Conservation (phyloP, 352 stramenopile genomes). For the Globisporangium parvum region DNA sequence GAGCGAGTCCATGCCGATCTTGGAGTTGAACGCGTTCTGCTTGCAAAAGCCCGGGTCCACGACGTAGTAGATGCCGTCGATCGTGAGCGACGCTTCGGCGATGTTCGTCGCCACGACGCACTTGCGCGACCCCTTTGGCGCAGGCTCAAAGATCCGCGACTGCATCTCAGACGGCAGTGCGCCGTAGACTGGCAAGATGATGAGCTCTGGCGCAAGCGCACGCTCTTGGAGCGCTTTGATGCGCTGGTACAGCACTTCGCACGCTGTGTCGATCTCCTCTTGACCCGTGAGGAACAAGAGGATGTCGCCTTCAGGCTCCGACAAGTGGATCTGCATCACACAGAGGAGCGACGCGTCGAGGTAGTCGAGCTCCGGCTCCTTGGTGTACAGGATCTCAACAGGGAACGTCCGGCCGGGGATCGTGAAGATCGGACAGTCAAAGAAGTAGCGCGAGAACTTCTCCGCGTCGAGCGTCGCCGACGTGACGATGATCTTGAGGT, state of each 20-base stretch:
- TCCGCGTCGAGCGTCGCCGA: slow-evolving; percentile 96
- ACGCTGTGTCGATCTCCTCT: slow-evolving; percentile 99
- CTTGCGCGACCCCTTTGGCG: slow-evolving; percentile 93
- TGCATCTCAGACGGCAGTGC: slow-evolving; percentile 98
- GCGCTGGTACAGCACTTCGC: slow-evolving; percentile 95
- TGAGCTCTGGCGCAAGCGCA: slow-evolving; percentile 94
- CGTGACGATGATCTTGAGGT: slow-evolving; percentile 89
- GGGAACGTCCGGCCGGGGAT: slow-evolving; percentile 98
- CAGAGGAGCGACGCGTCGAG: slow-evolving; percentile 96
- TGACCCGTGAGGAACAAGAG: slow-evolving; percentile 99
- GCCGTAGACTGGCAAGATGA: slow-evolving; percentile 98
- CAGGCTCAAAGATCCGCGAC: slow-evolving; percentile 98
- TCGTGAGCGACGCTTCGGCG: slow-evolving; percentile 98
- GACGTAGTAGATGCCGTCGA: slow-evolving; percentile 97
- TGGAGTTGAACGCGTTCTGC: slow-evolving; percentile 99
- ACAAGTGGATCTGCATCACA: slow-evolving; percentile 99
- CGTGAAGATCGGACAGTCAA: slow-evolving; percentile 97
- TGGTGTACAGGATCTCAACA: slow-evolving; percentile 98
- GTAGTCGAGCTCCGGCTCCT: slow-evolving; percentile 98
- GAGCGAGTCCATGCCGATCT: slow-evolving; percentile 99
- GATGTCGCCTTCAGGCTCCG: slow-evolving; percentile 97
- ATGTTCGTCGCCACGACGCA: slow-evolving; percentile 99
- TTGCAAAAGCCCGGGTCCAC: slow-evolving; percentile 96
- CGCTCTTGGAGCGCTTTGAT: slow-evolving; percentile 95
- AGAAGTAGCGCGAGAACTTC: slow-evolving; percentile 98